Evolutionary conservation across 1,139 yeast species (phyloP), one percentile per base, ranked within the genome.

Genomic region (Candida neerlandica): DNA sequence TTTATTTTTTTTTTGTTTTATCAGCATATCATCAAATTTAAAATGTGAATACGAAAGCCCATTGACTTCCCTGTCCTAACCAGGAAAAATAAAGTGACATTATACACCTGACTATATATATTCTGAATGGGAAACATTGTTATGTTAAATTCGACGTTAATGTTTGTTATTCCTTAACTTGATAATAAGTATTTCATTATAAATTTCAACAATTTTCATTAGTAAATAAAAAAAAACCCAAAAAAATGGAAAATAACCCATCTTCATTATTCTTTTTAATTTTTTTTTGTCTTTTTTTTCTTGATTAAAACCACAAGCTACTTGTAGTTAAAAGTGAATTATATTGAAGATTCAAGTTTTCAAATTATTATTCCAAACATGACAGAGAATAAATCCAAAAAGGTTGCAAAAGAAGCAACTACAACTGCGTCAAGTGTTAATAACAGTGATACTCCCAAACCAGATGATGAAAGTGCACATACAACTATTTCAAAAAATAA

Each of bases 81-180:
- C 9, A 21, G 29, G 29, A 33, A 33, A 33, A 33, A 33, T 12
- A 15, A 3, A 3, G 16, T 34, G 5, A 34, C 7, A n/a, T 11
- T 16, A 11, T 7, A 34, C n/a, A 29, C n/a, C n/a, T n/a, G n/a
- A n/a, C n/a, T 11, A 23, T 29, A 16, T 27, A 5, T 12, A 21
- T 19, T 12, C 21, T 18, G 2, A 6, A 23, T 2, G 33, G 16
- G 21, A 18, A 18, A 12, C 29, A 40, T 40, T 40, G 43, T 40
- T 40, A 40, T 40, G 43, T 12, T 37, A 10, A 14, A n/a, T 3
- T 10, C 29, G 12, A 19, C 9, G 26, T n/a, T 11, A 6, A 37
- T 19, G 30, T 40, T 40, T 40, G 43, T 40, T 40, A 40, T 40
- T 40, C 43, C 43, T 40, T 3, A 6, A 18, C 41, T 29, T 5